These are phyloP conservation scores for Aureobasidium sp. DNA, from an alignment of 2,329 filamentous ascomycete genomes.

Conservation along the genomic window DNA sequence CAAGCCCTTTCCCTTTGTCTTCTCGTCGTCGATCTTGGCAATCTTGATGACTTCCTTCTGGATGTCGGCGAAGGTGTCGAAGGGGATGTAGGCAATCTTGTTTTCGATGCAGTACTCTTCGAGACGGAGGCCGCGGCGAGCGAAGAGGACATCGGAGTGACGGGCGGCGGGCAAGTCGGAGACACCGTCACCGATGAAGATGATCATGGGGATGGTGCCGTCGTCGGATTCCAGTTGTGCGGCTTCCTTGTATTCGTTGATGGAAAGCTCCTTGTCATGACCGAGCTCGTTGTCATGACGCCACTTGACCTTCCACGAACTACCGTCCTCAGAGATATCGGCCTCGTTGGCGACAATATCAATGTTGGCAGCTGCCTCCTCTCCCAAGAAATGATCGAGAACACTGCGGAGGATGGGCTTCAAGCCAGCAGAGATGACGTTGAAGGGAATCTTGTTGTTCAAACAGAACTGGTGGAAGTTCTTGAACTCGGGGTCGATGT, in stretches of 20 bases:
- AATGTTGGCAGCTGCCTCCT: slow-evolving; percentile 50
- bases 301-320: slow-evolving; percentile 58
- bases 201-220: slow-evolving; percentile 55
- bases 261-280: slow-evolving; percentile 59
- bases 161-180: slow-evolving; percentile 58
- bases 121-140: slow-evolving; percentile 53
- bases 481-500: slow-evolving; percentile 56
- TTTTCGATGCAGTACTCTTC: slow-evolving; percentile 60
- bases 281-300: slow-evolving; percentile 56
- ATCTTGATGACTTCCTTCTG: slow-evolving; percentile 52
- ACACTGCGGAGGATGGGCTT: slow-evolving; percentile 56
- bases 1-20: slow-evolving; percentile 52
- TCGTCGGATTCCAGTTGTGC: slow-evolving; percentile 49
- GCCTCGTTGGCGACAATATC: slow-evolving; percentile 63
- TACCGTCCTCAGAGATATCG: slow-evolving; percentile 49
- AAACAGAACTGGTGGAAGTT: slow-evolving; percentile 58
- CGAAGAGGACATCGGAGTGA: slow-evolving; percentile 60
- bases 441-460: slow-evolving; percentile 56
- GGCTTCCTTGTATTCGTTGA: slow-evolving; percentile 50
- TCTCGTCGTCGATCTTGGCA: slow-evolving; percentile 49
- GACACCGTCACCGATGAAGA: slow-evolving; percentile 64
- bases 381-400: slow-evolving; percentile 56
- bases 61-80: slow-evolving; percentile 60
- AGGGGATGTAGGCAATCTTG: slow-evolving; percentile 51
- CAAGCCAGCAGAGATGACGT: slow-evolving; percentile 59